Conservation (phyloP, 108 stramenopile genomes). For the Fistulifera solaris region DNA sequence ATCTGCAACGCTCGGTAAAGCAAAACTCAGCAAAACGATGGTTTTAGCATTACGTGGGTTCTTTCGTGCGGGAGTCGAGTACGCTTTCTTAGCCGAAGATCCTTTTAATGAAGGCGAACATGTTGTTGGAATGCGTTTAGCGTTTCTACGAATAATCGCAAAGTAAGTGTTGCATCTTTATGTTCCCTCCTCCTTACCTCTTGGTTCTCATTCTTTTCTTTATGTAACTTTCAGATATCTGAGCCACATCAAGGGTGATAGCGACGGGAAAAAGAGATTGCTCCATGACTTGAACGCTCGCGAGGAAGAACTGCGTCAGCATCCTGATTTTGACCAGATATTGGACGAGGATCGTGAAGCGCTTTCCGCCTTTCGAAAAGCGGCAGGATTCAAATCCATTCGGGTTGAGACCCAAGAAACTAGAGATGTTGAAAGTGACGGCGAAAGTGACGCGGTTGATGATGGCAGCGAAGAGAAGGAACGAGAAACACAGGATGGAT, state of each 20-base stretch:
- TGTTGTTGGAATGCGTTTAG: constrained; percentile 66
- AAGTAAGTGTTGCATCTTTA: constrained; percentile 26
- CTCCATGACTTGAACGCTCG: constrained; percentile 24
- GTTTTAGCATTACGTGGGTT: not conserved
- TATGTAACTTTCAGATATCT: no score
- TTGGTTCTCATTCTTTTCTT: no score
- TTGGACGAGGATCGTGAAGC: constrained; percentile 43
- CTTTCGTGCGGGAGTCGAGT: not conserved
- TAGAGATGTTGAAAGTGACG: no score
- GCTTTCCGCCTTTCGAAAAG: constrained; percentile 26
- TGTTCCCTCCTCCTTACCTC: no score
- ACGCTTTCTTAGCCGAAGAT: not conserved
- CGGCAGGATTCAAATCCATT: constrained; percentile 24
- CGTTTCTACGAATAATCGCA: constrained; percentile 52
- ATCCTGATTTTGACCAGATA: constrained; percentile 45
- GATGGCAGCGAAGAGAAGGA: no score
- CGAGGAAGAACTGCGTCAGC: constrained; percentile 32
- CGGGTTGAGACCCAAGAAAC: no score
- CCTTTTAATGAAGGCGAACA: constrained; percentile 42
- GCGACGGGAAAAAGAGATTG: constrained; percentile 24
- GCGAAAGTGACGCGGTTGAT: no score
- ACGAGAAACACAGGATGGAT: no score
- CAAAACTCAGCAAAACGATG: not conserved
- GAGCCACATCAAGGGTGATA: constrained; percentile 4
- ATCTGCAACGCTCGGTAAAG: not conserved